These are phyloP conservation scores for Phytophthora sp. DNA, from an alignment of 352 stramenopile genomes.

Conservation along the genomic window DNA sequence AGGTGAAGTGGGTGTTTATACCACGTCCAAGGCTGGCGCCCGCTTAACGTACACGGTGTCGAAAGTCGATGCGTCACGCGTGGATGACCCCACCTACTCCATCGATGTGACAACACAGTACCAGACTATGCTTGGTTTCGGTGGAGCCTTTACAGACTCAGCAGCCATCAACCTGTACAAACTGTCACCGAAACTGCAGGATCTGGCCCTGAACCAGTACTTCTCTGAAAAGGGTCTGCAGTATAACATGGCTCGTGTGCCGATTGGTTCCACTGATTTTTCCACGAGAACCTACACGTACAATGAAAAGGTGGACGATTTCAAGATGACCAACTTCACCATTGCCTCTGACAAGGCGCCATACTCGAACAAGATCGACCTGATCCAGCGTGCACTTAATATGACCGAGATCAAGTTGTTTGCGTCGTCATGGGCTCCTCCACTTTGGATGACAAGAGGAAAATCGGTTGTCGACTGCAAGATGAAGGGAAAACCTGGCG, in stretches of 20 bases:
- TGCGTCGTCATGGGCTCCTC: slow-evolving; percentile 72
- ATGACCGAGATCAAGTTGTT: slow-evolving; percentile 61
- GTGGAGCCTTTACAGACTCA: slow-evolving; percentile 82
- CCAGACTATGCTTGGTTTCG: slow-evolving; percentile 82
- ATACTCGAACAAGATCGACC: slow-evolving; percentile 39
- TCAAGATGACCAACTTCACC: slow-evolving; percentile 64
- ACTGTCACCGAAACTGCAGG: slow-evolving; percentile 52
- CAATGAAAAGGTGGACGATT: slow-evolving; percentile 42
- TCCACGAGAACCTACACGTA: slow-evolving; percentile 56
- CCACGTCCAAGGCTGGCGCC: slow-evolving; percentile 48
- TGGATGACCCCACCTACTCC: slow-evolving; percentile 27
- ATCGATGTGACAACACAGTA: slow-evolving; percentile 43
- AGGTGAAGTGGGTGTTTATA: slow-evolving; percentile 48
- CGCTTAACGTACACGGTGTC: slow-evolving; percentile 43
- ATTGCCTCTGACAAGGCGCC: slow-evolving; percentile 62
- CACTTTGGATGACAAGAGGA: slow-evolving; percentile 79
- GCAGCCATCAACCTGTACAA: slow-evolving; percentile 71
- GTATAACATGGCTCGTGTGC: slow-evolving; percentile 74
- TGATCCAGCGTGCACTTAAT: slow-evolving; percentile 46
- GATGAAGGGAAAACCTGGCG: slow-evolving; percentile 48
- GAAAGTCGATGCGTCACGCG: slow-evolving; percentile 20
- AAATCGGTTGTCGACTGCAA: slow-evolving; percentile 49
- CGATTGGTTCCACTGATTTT: slow-evolving; percentile 80
- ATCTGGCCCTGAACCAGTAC: slow-evolving; percentile 64
- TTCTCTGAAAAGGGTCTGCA: slow-evolving; percentile 58